Evolutionary conservation across 306 rosid species (phyloP).

Genomic region (Malus sylvestris): DNA sequence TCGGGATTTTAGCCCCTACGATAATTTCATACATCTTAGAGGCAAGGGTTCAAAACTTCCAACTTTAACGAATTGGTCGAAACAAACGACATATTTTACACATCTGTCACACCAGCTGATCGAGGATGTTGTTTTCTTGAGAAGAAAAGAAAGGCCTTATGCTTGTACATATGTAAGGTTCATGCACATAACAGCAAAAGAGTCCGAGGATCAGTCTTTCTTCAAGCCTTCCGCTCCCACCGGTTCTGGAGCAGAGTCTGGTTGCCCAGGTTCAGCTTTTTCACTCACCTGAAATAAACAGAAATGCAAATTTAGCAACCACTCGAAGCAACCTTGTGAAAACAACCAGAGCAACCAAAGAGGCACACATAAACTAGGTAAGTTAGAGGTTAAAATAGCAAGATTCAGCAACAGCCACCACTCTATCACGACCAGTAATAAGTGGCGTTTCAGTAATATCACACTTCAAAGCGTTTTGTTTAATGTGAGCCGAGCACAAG

Average conservation of each 20-base stretch:
- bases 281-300: slow-evolving; percentile 43
- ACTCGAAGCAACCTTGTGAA: slow-evolving; percentile 12
- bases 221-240: slow-evolving; percentile 34
- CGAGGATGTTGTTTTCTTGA: neutral
- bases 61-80: neutral
- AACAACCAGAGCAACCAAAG: neutral
- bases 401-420: neutral
- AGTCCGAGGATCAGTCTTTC: slow-evolving; percentile 40
- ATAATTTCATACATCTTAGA: neutral
- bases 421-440: neutral
- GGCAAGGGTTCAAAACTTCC: neutral
- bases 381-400: neutral
- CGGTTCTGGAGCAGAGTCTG: slow-evolving; percentile 24
- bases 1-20: no score
- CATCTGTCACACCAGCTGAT: neutral
- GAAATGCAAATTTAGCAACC: slow-evolving; percentile 10
- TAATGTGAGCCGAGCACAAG: neutral
- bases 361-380: neutral
- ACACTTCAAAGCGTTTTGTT: neutral
- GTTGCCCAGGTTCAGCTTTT: slow-evolving; percentile 26
- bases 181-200: neutral
- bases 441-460: no score
- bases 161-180: neutral
- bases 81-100: neutral
- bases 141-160: neutral